phyloP scores from a whole-genome alignment of 805 yeast species.

The Yarrowia porcina region DNA sequence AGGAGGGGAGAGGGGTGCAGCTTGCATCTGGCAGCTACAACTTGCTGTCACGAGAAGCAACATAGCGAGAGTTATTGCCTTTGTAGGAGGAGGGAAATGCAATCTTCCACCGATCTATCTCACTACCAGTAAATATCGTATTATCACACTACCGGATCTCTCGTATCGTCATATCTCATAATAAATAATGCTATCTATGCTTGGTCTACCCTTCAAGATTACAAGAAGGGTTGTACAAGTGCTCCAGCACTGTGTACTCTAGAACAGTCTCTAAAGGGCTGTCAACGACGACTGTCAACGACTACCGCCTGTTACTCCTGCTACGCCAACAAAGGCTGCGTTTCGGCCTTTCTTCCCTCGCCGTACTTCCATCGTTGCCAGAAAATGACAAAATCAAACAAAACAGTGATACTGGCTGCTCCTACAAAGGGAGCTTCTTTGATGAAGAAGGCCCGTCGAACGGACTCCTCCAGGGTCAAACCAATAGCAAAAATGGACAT shows the following conservation, averaged over 20 bases:
- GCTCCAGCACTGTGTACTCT: background rate
- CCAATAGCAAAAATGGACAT: constrained; percentile 64
- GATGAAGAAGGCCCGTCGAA: constrained; percentile 49
- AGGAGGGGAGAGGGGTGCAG: background rate
- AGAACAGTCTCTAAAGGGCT: background rate
- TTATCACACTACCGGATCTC: too few species aligned
- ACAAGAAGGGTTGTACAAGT: background rate
- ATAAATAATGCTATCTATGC: constrained; percentile 21
- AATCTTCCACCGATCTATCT: too few species aligned
- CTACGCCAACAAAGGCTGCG: constrained; percentile 11
- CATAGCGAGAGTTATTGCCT: background rate
- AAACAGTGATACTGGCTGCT: constrained; percentile 82
- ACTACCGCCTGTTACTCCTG: background rate
- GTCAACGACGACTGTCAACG: too few species aligned
- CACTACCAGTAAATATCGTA: too few species aligned
- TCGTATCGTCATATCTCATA: background rate
- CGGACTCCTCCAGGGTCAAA: constrained; percentile 45
- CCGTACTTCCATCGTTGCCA: constrained; percentile 35
- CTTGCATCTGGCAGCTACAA: background rate
- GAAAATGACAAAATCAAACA: constrained; percentile 60
- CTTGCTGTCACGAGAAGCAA: background rate
- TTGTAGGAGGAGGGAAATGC: too few species aligned
- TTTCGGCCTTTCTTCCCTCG: constrained; percentile 6
- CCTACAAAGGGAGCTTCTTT: constrained; percentile 77
- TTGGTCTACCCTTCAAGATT: background rate